Evolutionary conservation across 1,284 basidiomycete species (phyloP), one percentile per base, ranked within the genome.

Genomic region (Leccinum variabile): DNA sequence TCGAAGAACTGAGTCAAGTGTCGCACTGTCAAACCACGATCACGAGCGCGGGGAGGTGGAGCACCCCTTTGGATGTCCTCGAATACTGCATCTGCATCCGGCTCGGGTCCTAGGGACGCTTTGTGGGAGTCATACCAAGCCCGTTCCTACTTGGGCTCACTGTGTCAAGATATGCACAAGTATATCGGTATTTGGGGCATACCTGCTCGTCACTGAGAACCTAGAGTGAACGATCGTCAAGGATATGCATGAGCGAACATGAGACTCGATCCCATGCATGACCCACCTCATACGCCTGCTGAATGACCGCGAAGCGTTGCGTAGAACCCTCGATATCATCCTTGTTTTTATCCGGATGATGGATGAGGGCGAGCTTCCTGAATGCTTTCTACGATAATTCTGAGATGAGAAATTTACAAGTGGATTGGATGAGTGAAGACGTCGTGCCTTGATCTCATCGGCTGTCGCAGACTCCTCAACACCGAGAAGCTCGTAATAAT

Each of bases 41-140:
- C 92, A 25, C 88, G 86, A 2, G 85, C 82, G 54, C 85, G 83
- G n/a, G 90, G 79, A 16, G 87, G 82, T 37, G 88, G 82, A 22
- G 82, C 82, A 33, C 94, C 95, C 56, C 79, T 84, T 59, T 87
- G 84, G 66, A 97, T 91, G 69, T 95, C 92, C 65, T 95, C 89
- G 69, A 94, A 94, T 5, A 96, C 86, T 10, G 86, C 88, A 61
- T 90, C 84, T 22, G 86, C 90, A 73, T 96, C 94, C 49, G 91
- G 89, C 68, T 93, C 91, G 1, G 93, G 91, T 11, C 83, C 82
- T 8, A 95, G 81, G n/a, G 91, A 90, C 37, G 94, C 90, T 54
- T 92, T 86, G 75, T 98, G 96, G n/a, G 89, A 89, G 75, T 99
- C 97, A 75, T 99, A 99, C 93, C 96, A 99, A 50, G 97, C 95